These are phyloP conservation scores for Aquilaria yunnanensis DNA, from an alignment of 345 rosid species.

Conservation along the genomic window DNA sequence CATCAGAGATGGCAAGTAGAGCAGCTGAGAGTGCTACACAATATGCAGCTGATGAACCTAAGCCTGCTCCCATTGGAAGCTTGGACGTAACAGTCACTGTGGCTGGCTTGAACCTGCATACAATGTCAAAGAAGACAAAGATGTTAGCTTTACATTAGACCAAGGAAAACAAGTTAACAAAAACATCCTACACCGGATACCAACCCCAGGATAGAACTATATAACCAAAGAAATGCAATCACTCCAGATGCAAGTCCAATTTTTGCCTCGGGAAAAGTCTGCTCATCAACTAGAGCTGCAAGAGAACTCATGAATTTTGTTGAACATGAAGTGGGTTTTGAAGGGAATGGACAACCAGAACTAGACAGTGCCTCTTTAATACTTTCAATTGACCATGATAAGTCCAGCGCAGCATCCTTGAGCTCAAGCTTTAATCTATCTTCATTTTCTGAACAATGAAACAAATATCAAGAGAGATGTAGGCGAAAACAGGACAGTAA, in stretches of 20 bases:
- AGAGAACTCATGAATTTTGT: conserved; percentile 35
- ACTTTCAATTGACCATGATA: conserved; percentile 71
- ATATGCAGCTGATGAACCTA: conserved; percentile 91
- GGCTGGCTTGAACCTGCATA: conserved; percentile 70
- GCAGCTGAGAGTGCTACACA: conserved; percentile 79
- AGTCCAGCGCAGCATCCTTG: conserved; percentile 53
- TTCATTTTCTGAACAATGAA: conserved; percentile 36
- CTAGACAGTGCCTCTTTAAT: conserved; percentile 50
- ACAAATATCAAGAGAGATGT: conserved; percentile 1
- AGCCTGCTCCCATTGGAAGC: conserved; percentile 86
- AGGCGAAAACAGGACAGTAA: background rate
- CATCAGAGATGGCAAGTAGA: conserved; percentile 46
- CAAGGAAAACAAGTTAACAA: background rate
- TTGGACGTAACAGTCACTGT: conserved; percentile 62
- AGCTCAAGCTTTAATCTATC: conserved; percentile 56
- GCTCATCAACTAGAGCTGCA: conserved; percentile 59
- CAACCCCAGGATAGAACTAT: conserved; percentile 83
- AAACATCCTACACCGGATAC: conserved; percentile 1
- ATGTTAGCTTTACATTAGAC: conserved; percentile 11
- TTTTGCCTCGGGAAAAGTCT: conserved; percentile 61
- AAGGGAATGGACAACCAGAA: conserved; percentile 34
- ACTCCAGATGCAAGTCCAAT: conserved; percentile 68
- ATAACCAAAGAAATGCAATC: conserved; percentile 80
- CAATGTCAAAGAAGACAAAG: background rate
- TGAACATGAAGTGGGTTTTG: conserved; percentile 55